phyloP scores from a whole-genome alignment of 2,329 filamentous ascomycete species.

The Xylaria digitata region DNA sequence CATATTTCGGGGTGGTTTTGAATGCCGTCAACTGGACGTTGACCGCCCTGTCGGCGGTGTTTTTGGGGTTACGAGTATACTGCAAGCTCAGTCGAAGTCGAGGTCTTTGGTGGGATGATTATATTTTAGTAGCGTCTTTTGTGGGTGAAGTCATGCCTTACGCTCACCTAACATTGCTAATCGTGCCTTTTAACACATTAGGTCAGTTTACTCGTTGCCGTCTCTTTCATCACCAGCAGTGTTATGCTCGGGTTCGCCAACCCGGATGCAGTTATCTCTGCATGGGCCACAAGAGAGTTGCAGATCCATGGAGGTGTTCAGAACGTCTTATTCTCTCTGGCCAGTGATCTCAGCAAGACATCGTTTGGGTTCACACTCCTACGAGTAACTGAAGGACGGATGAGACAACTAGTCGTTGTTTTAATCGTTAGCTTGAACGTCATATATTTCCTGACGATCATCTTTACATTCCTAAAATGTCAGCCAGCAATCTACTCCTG shows the following conservation, averaged over 20 bases:
- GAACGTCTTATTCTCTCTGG: constrained; percentile 40
- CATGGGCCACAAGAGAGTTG: constrained; percentile 13
- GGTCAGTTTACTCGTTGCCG: constrained; percentile 26
- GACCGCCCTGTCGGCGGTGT: constrained; percentile 35
- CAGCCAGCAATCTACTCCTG: constrained; percentile 38
- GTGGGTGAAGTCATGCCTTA: constrained; percentile 29
- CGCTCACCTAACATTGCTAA: constrained; percentile 6
- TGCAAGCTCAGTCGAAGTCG: constrained; percentile 41
- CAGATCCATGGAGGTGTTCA: constrained; percentile 43
- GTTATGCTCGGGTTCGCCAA: constrained; percentile 41
- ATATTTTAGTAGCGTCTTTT: constrained; percentile 40
- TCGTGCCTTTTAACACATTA: not conserved
- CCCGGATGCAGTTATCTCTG: constrained; percentile 18
- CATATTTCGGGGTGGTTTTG: constrained; percentile 39
- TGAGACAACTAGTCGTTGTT: constrained; percentile 33
- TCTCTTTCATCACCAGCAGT: constrained; percentile 37
- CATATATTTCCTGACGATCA: constrained; percentile 40
- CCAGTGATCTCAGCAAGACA: constrained; percentile 42
- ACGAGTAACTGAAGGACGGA: constrained; percentile 38
- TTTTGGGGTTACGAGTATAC: constrained; percentile 40
- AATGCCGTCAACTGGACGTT: constrained; percentile 42
- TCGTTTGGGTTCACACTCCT: constrained; percentile 42
- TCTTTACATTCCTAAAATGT: constrained; percentile 43
- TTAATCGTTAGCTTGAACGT: constrained; percentile 40
- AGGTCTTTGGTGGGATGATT: constrained; percentile 44